Base-by-base conservation (phyloP, 2,329 filamentous ascomycete genomes). In the Aspergillus vadensis region DNA sequence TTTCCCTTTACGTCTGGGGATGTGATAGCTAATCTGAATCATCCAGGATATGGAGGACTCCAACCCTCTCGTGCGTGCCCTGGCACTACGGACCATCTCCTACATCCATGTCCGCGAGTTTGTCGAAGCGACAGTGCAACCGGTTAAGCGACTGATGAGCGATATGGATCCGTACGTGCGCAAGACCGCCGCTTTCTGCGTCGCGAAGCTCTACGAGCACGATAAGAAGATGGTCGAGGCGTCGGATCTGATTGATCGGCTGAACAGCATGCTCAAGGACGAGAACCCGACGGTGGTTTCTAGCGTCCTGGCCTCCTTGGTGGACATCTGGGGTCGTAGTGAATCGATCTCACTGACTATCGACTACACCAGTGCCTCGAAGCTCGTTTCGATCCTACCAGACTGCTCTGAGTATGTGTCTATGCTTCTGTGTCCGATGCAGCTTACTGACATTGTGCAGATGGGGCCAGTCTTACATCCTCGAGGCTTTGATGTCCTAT, bases 401-500 rank as follows among this genome's bases (percentile, higher is more conserved):
- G 95, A 99, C 75, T 98, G 95, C 79, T 98, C 95, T 17, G 95
- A 99, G 91, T 96, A 85, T 72, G 90, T 82, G 30, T 17, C 5
- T 36, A 15, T 30, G 5, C 30, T 30, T 3, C 39, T 41, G 10
- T n/a, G 48, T 4, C 5, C 30, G n/a, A 27, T 49, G 21, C 14
- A 8, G 14, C 14, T 32, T 57, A 36, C 65, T 70, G 64, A 67
- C 57, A 14, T 53, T 43, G 47, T 39, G 62, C 67, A 96, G 91
- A 84, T 99, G 95, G 95, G 94, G 95, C 44, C 95, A 99, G 81
- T 97, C 94, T 21, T 99, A 99, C 76, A 98, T 99, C 58, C 85
- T 99, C 8, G 95, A 99, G 79, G 93, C 95, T 19, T 84, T 99
- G 70, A 98, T 98, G 91, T 95, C 94, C 21, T 99, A 98, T 74